Base-by-base conservation (phyloP, 2,329 filamentous ascomycete species). In the Xylariaceae sp. region DNA sequence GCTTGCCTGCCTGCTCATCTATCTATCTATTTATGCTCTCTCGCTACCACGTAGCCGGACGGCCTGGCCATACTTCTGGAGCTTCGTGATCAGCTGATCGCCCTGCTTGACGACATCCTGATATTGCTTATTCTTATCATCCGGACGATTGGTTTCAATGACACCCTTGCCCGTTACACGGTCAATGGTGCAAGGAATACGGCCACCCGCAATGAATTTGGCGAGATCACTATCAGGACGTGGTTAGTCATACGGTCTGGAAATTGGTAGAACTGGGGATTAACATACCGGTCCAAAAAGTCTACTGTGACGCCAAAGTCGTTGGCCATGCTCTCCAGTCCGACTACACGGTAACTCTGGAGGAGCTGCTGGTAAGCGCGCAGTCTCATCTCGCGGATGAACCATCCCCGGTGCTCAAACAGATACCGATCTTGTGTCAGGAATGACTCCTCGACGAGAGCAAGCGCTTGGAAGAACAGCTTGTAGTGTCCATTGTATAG, bases 111-210 rank as follows among this genome's bases (percentile, higher is more conserved):
- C 92, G 44, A 97, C 92, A 69, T 99, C 94, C 69, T 92, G 89
- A 77, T 99, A 99, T 79, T 99, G 94, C 83, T 96, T 97, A 82
- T 97, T 97, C 87, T 99, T 99, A 79, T 96, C 92, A 73, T 97
- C 94, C 7, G 93, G 92, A 57, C 94, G 85, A 79, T 97, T 97
- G 50, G 94, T 99, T 82, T 97, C 94, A 70, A 99, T 97, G 68
- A 97, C 89, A 55, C 93, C 93, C 75, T 95, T 94, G 66, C 93
- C 94, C 61, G 92, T 90, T 65, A 99, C 94, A 57, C 94, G 90
- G 77, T 99, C 94, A 69, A 99, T 97, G 23, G 92, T 97, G 82
- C 94, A 97, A 55, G 92, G 88, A 71, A 99, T 93, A 68, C 93
- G 88, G 73, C 93, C 91, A 65, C 87, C 92, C 13, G 94, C 94